phyloP scores from a whole-genome alignment of 352 stramenopile species.

The Globisporangium cystogenes region DNA sequence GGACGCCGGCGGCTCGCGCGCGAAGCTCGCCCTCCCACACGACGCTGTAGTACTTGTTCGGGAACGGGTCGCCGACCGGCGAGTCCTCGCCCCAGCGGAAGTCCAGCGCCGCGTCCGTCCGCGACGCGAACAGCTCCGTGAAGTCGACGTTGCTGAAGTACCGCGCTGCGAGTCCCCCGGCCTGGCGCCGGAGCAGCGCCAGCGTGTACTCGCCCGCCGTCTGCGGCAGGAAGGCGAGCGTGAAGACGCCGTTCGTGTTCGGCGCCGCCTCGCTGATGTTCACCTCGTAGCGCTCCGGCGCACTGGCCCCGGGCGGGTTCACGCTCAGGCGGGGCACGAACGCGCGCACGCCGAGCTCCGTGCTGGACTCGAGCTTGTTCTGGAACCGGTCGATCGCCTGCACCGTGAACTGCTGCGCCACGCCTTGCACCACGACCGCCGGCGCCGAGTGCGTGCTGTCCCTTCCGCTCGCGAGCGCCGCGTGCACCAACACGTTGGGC shows the following conservation, averaged over 20 bases:
- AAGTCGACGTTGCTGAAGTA: conserved; percentile 91
- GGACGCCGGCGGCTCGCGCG: conserved; percentile 36
- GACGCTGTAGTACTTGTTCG: conserved; percentile 75
- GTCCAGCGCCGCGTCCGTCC: conserved; percentile 67
- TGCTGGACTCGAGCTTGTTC: conserved; percentile 86
- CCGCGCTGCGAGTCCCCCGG: conserved; percentile 86
- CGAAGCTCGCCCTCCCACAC: conserved; percentile 59
- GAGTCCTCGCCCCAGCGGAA: conserved; percentile 85
- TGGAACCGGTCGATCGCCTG: conserved; percentile 89
- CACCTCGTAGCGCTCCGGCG: conserved; percentile 30
- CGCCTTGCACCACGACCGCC: conserved; percentile 75
- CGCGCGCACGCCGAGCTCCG: conserved; percentile 36
- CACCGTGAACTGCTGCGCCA: conserved; percentile 72
- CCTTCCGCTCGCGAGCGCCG: conserved; percentile 58
- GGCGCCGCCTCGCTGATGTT: conserved; percentile 41
- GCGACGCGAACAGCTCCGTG: conserved; percentile 61
- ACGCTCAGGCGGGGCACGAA: conserved; percentile 61
- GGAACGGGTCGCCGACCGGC: conserved; percentile 56
- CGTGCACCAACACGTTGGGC: conserved; percentile 69
- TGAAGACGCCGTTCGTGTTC: conserved; percentile 88
- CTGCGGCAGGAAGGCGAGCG: conserved; percentile 69
- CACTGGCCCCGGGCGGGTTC: conserved; percentile 16
- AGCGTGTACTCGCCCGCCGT: conserved; percentile 80
- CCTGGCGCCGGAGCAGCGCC: conserved; percentile 62
- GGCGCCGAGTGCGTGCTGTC: conserved; percentile 76